Conservation (phyloP, 1,139 yeast genomes). For the Saccharomyces hybrid region DNA sequence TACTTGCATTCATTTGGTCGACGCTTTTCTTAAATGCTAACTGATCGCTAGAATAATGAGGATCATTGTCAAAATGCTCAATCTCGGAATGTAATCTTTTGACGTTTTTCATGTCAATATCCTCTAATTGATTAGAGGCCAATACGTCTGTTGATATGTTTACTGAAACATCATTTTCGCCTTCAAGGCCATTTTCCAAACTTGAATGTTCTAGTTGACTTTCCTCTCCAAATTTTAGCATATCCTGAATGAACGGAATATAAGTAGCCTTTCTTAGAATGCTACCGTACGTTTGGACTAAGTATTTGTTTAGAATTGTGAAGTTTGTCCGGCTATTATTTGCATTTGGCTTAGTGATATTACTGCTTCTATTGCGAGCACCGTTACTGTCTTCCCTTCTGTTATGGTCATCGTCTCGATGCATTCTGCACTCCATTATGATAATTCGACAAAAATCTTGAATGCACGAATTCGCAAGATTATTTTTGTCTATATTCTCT, state of each 20-base stretch:
- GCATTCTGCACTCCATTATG: conserved; percentile 25
- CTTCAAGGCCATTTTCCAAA: not conserved
- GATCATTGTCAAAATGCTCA: not conserved
- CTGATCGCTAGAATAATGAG: not conserved
- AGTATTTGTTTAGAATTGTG: conserved; percentile 41
- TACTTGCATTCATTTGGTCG: not conserved
- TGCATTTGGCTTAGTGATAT: not conserved
- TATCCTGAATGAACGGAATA: conserved; percentile 29
- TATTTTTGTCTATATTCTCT: conserved; percentile 46
- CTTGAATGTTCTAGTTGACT: not conserved
- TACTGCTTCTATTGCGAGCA: no score
- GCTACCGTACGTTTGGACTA: conserved; percentile 39
- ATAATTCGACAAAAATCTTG: conserved; percentile 60
- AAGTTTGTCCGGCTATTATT: conserved; percentile 33
- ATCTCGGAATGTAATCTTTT: conserved; percentile 3
- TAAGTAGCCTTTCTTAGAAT: conserved; percentile 35
- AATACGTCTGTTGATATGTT: not conserved
- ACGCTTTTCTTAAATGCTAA: not conserved
- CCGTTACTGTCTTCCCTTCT: conserved; percentile 5
- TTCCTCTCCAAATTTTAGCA: not conserved
- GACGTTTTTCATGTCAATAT: not conserved
- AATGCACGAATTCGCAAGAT: conserved; percentile 68
- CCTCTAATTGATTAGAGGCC: conserved; percentile 6
- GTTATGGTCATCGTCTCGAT: conserved; percentile 19
- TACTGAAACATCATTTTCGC: conserved; percentile 17